A percentile compares a stretch with the other conserved stretches of the same genome.
Conservation (phyloP, 164 flowering plant species). For the Magnolia kwangsiensis region DNA sequence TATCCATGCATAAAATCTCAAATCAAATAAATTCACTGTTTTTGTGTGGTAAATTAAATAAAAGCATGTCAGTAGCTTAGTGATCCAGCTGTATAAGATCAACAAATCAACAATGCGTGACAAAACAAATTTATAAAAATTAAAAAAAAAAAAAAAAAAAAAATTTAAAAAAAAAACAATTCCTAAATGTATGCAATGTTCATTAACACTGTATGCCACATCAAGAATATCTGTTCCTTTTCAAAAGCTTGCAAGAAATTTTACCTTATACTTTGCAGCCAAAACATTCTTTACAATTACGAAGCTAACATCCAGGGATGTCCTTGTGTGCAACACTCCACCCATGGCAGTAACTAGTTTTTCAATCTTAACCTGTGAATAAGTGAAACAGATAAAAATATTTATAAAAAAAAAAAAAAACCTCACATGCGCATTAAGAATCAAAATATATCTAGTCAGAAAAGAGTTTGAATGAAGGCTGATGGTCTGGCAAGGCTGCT, state of each 20-base stretch:
- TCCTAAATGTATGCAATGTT: conserved; percentile 1
- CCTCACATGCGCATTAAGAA: background rate
- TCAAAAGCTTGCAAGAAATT: conserved; percentile 1
- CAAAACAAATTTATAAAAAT: background rate
- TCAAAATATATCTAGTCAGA: background rate
- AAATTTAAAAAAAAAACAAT: background rate
- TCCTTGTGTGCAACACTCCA: conserved; percentile 54
- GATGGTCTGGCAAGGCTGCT: no score
- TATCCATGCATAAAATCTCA: no score
- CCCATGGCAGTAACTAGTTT: conserved; percentile 83
- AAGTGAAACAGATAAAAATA: background rate
- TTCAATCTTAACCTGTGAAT: conserved; percentile 59
- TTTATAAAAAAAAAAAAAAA: background rate
- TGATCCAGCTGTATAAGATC: background rate
- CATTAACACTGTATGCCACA: background rate
- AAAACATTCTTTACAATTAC: conserved; percentile 81
- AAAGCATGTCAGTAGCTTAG: background rate
- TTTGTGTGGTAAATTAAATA: background rate
- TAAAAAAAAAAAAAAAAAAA: background rate
- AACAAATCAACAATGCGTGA: no score
- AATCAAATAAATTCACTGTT: no score
- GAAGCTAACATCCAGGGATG: conserved; percentile 72
- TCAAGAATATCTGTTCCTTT: background rate
- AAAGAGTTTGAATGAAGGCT: no score
- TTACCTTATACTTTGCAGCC: conserved; percentile 92